Evolutionary conservation across 2,329 filamentous ascomycete genomes (phyloP), one percentile per base, ranked within the genome.

Genomic region (Stachybotrys chartarum): DNA sequence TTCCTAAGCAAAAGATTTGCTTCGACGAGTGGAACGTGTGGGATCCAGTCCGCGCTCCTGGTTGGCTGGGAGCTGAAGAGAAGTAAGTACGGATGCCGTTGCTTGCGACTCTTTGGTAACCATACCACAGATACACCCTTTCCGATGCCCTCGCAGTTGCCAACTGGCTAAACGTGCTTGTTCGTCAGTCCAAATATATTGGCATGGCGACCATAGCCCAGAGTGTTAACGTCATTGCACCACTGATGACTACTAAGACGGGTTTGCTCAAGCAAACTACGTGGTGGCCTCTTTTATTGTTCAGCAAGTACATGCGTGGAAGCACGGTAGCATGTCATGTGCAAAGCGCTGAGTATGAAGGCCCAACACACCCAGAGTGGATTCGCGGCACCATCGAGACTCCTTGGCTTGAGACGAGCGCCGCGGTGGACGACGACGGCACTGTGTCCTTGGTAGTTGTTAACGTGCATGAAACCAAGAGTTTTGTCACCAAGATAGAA

Each of bases 11-110:
- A 32, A 85, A 78, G 35, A 89, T 91, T 66, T 91, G 87, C 74
- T 91, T 91, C 67, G 88, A 91, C 66, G 87, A 91, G 70, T 91
- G 88, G 87, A 91, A 91, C 67, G 87, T 91, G 11, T 91, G 87
- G 87, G 35, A 42, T 14, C 35, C 35, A 10, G 14, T 10, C 8
- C 35, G 35, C 14, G 35, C 35, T 42, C 86, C 90, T 61, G 85
- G 86, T 0, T 75, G 78, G 57, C 81, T 87, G 12, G 86, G 87
- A 0, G 85, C 85, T 0, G 87, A 88, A 18, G 82, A 87, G 61
- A 68, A 79, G 57, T 87, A 87, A n/a, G 87, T 84, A 7, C 87
- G 91, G 71, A 86, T 91, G 66, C 72, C 68, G 60, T 24, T 24
- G 24, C 24, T 24, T 24, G 24, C 4, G 24, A 24, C 24, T 24